These are phyloP conservation scores for Symbiodinium pilosum DNA, from an alignment of 73 alveolate genomes.

Conservation along the genomic window DNA sequence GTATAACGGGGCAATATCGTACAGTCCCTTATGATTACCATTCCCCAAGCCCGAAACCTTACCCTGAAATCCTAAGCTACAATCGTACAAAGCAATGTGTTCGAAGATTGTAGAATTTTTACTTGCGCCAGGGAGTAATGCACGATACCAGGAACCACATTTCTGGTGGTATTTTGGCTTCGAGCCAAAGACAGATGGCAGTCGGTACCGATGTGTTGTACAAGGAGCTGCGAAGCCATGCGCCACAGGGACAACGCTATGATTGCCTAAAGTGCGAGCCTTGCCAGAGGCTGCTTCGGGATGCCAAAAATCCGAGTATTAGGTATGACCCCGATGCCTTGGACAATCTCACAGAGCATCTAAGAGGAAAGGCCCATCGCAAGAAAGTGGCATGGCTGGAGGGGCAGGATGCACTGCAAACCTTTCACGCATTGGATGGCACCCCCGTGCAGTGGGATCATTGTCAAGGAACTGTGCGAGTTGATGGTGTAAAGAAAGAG, in stretches of 20 bases:
- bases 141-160: not conserved
- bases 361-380: not conserved
- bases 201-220: not conserved
- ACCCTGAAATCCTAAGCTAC: not conserved
- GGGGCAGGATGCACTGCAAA: not conserved
- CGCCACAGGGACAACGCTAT: not conserved
- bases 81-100: not conserved
- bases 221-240: not conserved
- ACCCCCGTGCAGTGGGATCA: conserved; percentile 1
- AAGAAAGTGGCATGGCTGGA: not conserved
- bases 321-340: not conserved
- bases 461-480: not conserved
- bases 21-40: too few species aligned
- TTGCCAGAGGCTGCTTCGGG: not conserved
- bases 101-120: not conserved
- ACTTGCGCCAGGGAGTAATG: not conserved
- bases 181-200: not conserved
- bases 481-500: too few species aligned
- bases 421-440: not conserved
- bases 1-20: too few species aligned
- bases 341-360: not conserved
- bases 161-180: not conserved
- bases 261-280: not conserved
- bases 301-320: not conserved
- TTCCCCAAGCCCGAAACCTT: not conserved